Evolutionary conservation across 495 filamentous ascomycete genomes (phyloP).

Genomic region (Penicillium bovifimosum): DNA sequence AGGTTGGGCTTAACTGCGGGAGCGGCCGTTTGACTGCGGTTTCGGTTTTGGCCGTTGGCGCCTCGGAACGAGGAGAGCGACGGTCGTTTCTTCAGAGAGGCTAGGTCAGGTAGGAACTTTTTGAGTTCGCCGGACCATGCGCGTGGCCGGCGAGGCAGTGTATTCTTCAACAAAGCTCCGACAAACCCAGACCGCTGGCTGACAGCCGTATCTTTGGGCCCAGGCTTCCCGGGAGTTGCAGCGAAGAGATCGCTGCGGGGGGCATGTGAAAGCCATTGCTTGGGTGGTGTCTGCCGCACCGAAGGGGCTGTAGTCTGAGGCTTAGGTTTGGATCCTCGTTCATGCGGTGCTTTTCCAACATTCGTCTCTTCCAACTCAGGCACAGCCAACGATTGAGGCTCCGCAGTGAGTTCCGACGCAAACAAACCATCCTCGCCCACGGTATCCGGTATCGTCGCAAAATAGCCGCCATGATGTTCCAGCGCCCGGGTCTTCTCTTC

Average conservation of each 20-base stretch:
- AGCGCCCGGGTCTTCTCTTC: conserved; percentile 70
- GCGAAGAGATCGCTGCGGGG: conserved; percentile 16
- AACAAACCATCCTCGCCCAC: conserved; percentile 29
- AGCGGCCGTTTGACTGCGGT: conserved; percentile 28
- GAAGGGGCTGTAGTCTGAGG: conserved; percentile 6
- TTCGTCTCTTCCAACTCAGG: conserved; percentile 23
- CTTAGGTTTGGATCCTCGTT: not conserved
- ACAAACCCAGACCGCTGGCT: conserved; percentile 34
- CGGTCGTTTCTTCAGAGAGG: conserved; percentile 41
- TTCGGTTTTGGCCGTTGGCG: conserved; percentile 23
- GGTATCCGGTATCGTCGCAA: conserved; percentile 37
- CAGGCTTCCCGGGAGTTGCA: not conserved
- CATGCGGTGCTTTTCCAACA: not conserved
- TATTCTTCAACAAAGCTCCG: conserved; percentile 34
- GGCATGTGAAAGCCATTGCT: conserved; percentile 9
- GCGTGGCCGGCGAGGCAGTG: conserved; percentile 35
- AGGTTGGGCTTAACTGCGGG: conserved; percentile 1
- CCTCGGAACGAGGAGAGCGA: conserved; percentile 43
- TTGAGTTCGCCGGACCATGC: conserved; percentile 41
- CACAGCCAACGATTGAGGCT: conserved; percentile 27
- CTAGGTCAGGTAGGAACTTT: conserved; percentile 41
- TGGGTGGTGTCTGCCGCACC: not conserved
- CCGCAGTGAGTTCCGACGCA: conserved; percentile 29
- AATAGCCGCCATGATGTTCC: conserved; percentile 51
- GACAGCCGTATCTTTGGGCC: conserved; percentile 11